These are phyloP conservation scores for Candida methanosorbosa DNA, from an alignment of 805 yeast genomes.

Conservation along the genomic window DNA sequence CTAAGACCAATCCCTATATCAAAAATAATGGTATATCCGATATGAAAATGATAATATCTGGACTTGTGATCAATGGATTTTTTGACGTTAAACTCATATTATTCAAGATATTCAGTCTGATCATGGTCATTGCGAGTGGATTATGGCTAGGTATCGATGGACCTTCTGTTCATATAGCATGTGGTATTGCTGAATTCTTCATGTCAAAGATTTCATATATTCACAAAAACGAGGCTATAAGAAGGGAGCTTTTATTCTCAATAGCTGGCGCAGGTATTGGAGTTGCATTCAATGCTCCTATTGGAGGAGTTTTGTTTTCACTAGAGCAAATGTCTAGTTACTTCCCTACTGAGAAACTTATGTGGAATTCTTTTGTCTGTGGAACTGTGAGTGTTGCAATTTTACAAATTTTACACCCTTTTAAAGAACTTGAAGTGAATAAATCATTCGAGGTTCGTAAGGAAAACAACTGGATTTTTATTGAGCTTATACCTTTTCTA, in stretches of 20 bases:
- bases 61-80: conserved; percentile 46
- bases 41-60: conserved; percentile 58
- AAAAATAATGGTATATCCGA: conserved; percentile 66
- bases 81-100: conserved; percentile 44
- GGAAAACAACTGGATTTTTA: conserved; percentile 60
- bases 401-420: conserved; percentile 42
- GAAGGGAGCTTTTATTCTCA: conserved; percentile 62
- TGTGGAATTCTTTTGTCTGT: conserved; percentile 82
- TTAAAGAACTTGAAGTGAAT: conserved; percentile 30
- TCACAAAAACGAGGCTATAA: conserved; percentile 42
- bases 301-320: conserved; percentile 79
- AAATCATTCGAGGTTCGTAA: conserved; percentile 55
- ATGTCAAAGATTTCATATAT: conserved; percentile 24
- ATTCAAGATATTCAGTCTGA: conserved; percentile 48
- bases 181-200: conserved; percentile 41
- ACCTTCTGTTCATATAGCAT: conserved; percentile 73
- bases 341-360: conserved; percentile 50
- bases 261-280: conserved; percentile 81
- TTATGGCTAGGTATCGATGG: conserved; percentile 84
- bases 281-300: conserved; percentile 79
- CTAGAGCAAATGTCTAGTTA: conserved; percentile 60
- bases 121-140: conserved; percentile 66
- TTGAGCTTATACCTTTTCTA: conserved; percentile 70
- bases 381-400: conserved; percentile 67
- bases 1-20: conserved; percentile 27